phyloP scores from a whole-genome alignment of 768 basidiomycete genomes.

The Tricholoma hemisulphureum region DNA sequence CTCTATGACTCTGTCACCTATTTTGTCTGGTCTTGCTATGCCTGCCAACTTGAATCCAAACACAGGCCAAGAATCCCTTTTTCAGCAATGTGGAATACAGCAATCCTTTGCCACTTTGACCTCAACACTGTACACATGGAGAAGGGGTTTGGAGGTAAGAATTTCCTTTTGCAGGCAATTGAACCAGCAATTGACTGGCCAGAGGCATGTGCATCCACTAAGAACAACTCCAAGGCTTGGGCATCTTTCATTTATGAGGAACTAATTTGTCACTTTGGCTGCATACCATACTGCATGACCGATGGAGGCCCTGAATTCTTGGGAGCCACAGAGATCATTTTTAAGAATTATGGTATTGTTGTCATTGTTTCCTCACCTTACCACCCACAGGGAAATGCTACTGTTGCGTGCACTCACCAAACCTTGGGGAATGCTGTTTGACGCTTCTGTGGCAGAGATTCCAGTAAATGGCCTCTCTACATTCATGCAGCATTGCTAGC shows the following conservation, averaged over 20 bases:
- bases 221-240: no score
- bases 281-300: conserved; percentile 4
- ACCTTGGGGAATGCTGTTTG: no score
- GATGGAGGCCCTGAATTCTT: conserved; percentile 29
- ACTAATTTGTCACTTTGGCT: no score
- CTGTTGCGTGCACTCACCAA: conserved; percentile 28
- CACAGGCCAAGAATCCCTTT: conserved; percentile 20
- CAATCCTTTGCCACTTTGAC: conserved; percentile 23
- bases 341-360: conserved; percentile 20
- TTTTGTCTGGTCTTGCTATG: conserved; percentile 30
- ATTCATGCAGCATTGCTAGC: no score
- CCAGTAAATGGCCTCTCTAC: no score
- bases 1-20: conserved; percentile 28
- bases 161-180: conserved; percentile 20
- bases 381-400: conserved; percentile 32
- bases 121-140: conserved; percentile 31
- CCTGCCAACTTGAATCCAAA: conserved; percentile 28
- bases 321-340: conserved; percentile 20
- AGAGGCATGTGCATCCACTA: conserved; percentile 22
- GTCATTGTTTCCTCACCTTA: conserved; percentile 29
- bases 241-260: no score
- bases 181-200: conserved; percentile 23
- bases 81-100: conserved; percentile 11
- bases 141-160: conserved; percentile 12
- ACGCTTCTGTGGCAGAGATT: no score